A percentile compares a stretch with the other conserved stretches of the same genome.
Evolutionary conservation across 805 yeast genomes (phyloP).

Genomic region (Pichia cabralensis): DNA sequence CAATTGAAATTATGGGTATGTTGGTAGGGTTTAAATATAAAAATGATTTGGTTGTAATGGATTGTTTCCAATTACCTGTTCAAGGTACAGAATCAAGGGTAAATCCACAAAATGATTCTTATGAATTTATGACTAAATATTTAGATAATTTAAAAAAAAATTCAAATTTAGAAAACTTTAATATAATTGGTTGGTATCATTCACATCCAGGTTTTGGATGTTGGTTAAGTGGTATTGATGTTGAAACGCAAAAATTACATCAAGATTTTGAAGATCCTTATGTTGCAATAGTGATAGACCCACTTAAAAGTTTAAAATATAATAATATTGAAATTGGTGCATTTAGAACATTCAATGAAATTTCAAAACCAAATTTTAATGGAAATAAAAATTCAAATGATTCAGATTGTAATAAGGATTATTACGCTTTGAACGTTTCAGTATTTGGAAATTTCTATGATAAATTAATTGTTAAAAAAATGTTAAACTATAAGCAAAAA

Average conservation of each 20-base stretch:
- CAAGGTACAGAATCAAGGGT: slow-evolving; percentile 95
- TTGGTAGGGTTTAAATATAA: slow-evolving; percentile 60
- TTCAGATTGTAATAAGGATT: slow-evolving; percentile 52
- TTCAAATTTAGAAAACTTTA: slow-evolving; percentile 41
- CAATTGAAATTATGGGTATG: slow-evolving; percentile 93
- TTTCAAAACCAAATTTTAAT: slow-evolving; percentile 7
- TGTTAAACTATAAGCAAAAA: no score
- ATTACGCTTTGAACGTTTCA: slow-evolving; percentile 56
- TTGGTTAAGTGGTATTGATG: slow-evolving; percentile 91
- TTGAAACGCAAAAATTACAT: slow-evolving; percentile 76
- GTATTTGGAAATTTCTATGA: slow-evolving; percentile 49
- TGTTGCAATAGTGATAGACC: slow-evolving; percentile 82
- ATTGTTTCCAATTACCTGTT: slow-evolving; percentile 81
- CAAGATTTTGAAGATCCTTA: slow-evolving; percentile 90
- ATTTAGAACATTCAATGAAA: slow-evolving; percentile 52
- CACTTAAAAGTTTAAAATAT: slow-evolving; percentile 51
- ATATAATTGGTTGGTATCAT: slow-evolving; percentile 94
- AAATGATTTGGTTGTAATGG: slow-evolving; percentile 56
- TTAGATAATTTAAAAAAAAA: slow-evolving; percentile 43
- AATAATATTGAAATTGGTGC: slow-evolving; percentile 80
- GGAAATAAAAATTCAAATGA: slow-evolving; percentile 24
- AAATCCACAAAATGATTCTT: slow-evolving; percentile 88
- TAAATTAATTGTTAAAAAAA: slow-evolving; percentile 29
- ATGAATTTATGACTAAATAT: slow-evolving; percentile 89
- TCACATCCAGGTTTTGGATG: slow-evolving; percentile 97